Evolutionary conservation across 2,329 filamentous ascomycete species (phyloP).

Genomic region (Penicillium sp.): DNA sequence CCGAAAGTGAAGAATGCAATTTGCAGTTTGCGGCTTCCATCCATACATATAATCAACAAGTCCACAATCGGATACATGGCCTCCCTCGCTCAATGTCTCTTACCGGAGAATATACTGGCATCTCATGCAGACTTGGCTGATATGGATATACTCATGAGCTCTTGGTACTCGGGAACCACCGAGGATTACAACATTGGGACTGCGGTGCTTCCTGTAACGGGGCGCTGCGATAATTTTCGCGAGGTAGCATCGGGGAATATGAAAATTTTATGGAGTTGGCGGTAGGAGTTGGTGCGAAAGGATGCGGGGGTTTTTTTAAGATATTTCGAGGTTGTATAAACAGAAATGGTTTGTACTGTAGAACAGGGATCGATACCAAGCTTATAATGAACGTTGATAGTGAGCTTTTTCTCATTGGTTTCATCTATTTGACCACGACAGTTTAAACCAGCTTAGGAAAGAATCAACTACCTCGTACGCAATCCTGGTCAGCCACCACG

Average conservation of each 20-base stretch:
- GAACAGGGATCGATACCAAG: too few relatives aligned
- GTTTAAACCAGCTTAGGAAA: too few relatives aligned
- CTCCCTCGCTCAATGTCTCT: slow-evolving; percentile 12
- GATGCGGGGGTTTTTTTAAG: slow-evolving; percentile 17
- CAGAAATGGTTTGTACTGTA: too few relatives aligned
- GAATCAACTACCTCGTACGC: too few relatives aligned
- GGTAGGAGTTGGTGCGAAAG: slow-evolving; percentile 9
- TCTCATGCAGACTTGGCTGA: slow-evolving; percentile 14
- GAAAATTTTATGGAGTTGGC: slow-evolving; percentile 18
- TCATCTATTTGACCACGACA: too few relatives aligned
- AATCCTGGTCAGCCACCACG: too few relatives aligned
- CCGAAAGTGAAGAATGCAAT: too few relatives aligned
- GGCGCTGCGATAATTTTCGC: slow-evolving; percentile 14
- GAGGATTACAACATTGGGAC: slow-evolving; percentile 21
- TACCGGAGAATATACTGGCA: slow-evolving; percentile 12
- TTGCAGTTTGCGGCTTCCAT: too few relatives aligned
- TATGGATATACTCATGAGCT: slow-evolving; percentile 24
- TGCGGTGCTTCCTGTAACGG: too few relatives aligned
- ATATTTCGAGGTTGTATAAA: slow-evolving; percentile 19
- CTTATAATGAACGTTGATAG: too few relatives aligned
- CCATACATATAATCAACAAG: too few relatives aligned
- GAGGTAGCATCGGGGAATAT: slow-evolving; percentile 7
- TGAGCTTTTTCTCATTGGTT: too few relatives aligned
- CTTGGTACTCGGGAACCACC: slow-evolving; percentile 18
- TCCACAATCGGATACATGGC: slow-evolving; percentile 13